Evolutionary conservation across 1,284 basidiomycete genomes (phyloP).

Genomic region (Pseudozyma pruni): DNA sequence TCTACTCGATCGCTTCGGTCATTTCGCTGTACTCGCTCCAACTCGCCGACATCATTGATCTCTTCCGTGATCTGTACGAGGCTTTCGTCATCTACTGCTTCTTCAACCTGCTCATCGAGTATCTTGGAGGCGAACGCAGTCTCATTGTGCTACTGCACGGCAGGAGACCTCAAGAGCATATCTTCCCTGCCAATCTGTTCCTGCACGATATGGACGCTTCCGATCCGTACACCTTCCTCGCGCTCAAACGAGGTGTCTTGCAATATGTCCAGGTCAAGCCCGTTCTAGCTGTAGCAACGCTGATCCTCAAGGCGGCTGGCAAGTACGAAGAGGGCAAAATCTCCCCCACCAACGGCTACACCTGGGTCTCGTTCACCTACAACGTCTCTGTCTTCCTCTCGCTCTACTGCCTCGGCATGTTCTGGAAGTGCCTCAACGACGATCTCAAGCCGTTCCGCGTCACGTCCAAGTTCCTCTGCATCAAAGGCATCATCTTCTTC

Average conservation of each 20-base stretch:
- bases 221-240: constrained; percentile 84
- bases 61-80: constrained; percentile 93
- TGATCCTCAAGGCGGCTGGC: constrained; percentile 85
- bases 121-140: constrained; percentile 91
- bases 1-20: constrained; percentile 89
- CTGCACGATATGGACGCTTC: constrained; percentile 62
- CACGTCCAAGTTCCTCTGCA: constrained; percentile 80
- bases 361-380: constrained; percentile 76
- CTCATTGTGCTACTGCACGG: constrained; percentile 91
- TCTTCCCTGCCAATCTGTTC: constrained; percentile 78
- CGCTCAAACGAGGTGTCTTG: constrained; percentile 91
- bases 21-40: constrained; percentile 94
- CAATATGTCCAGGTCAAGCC: constrained; percentile 99
- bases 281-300: constrained; percentile 82
- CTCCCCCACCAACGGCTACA: constrained; percentile 83
- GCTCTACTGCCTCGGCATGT: constrained; percentile 64
- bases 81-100: constrained; percentile 92
- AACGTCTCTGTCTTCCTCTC: constrained; percentile 71
- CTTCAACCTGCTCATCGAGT: constrained; percentile 71
- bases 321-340: constrained; percentile 88
- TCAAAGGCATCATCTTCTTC: constrained; percentile 93
- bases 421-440: constrained; percentile 61
- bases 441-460: constrained; percentile 64
- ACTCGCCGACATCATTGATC: constrained; percentile 95
- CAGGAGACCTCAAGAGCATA: constrained; percentile 83